Base-by-base conservation (phyloP, 2,329 filamentous ascomycete genomes). In the Fusarium sarcochroum region DNA sequence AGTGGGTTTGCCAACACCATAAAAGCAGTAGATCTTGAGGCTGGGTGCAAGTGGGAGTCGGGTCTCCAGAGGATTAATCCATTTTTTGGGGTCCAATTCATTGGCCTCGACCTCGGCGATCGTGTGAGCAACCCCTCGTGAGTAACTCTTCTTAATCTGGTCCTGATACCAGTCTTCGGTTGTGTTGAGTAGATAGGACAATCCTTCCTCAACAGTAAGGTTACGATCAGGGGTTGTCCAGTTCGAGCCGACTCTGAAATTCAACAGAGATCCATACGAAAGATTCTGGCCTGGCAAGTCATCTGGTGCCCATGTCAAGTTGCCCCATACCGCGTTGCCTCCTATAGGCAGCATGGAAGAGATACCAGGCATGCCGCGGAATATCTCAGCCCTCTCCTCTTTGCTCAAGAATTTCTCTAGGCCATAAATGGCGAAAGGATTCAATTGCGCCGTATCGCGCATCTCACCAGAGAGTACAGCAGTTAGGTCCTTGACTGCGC, bases 11-110 rank as follows among this genome's bases (percentile, higher is more conserved):
- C 95, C 95, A 6, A 97, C 89, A 20, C 92, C 96, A 77, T 99
- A 98, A 83, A 99, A 98, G 81, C 96, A 98, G 81, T 94, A 98
- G 14, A 99, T 93, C 78, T 97, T 98, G 75, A 99, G 83, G 75
- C 89, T 93, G 0, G 96, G 95, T 2, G 96, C 95, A 20, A 93
- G 85, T 0, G 96, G 96, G 0, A 98, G 84, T 3, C 95, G 88
- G 0, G 93, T 92, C 78, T 98, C 95, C 1, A 98, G 87, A 0
- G 96, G 96, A 76, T 99, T 99, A 64, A 97, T 89, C 96, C 96
- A 99, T 77, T 97, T 99, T 49, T 82, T 84, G 3, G 88, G 89
- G 67, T 93, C 86, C n/a, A 88, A 80, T 73, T 94, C 91, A 76
- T 96, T 96, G 51, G 86, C 89, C 75, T 97, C 91, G 1, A 99